Evolutionary conservation across 169 alveolate genomes (phyloP), one percentile per base, ranked within the genome.

Genomic region (Cryptosporidium sp.): DNA sequence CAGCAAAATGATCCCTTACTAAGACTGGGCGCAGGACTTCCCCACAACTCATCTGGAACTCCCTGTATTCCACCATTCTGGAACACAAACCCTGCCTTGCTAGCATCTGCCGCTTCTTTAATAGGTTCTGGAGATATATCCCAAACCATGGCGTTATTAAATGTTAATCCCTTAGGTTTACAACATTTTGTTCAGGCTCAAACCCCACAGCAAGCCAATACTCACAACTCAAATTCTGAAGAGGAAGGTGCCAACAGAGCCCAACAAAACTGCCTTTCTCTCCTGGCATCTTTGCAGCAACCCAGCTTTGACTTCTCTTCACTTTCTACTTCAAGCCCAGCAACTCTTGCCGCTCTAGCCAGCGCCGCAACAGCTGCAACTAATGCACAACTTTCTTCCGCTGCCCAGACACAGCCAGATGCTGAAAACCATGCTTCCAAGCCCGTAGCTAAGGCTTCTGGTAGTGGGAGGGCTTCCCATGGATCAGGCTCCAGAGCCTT

Each of bases 291-390:
- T 60, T 23, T 80, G 52, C 86, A 73, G 18, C 89, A 75, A 6
- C 71, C 53, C 16, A 65, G 56, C 33, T 44, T 80, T 45, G 89
- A 80, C 21, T 60, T 73, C 18, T 73, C 86, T 14, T 52, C 42
- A 10, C 80, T 61, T 60, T 62, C 89, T 8, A 67, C 80, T 44
- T 67, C 89, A 6, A 67, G 68, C 45, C 58, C 89, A 14, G 89
- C 75, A 4, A 53, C 89, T 37, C 75, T 80, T 6, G 89, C 80
- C 18, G 75, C 69, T 16, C 67, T 65, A 7, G 75, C 89, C 5
- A 80, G 23, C 8, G 89, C 67, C 7, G 75, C 89, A 21, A 29
- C 75, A 10, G 80, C 67, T 14, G 75, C 80, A 21, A 29, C 75
- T 6, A 37, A 69, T 73, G 72, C 70, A 14, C 70, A 52, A 37